Conservation (phyloP, 306 rosid genomes). For the Urtica urens region DNA sequence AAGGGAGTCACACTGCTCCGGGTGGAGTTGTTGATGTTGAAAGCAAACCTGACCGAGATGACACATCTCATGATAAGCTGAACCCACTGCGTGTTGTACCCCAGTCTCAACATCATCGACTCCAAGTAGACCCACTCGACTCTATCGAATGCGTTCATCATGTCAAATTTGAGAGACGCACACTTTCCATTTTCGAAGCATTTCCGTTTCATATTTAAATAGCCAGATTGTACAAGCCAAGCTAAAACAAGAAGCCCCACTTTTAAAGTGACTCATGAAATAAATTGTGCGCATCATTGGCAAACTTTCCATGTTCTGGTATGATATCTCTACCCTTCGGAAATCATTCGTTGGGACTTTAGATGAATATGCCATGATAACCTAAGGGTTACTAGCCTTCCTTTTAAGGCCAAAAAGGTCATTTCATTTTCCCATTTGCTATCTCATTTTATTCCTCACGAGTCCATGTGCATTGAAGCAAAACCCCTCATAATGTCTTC, state of each 20-base stretch:
- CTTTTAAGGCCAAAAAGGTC: constrained; percentile 11
- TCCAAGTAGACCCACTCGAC: too few species aligned
- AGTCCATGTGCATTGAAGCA: constrained; percentile 19
- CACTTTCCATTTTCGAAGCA: too few species aligned
- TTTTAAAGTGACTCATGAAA: constrained; percentile 1
- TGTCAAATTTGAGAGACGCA: too few species aligned
- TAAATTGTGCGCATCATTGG: not conserved
- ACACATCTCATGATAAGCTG: too few species aligned
- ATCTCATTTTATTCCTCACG: constrained; percentile 6
- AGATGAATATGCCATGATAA: constrained; percentile 1
- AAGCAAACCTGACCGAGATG: too few species aligned
- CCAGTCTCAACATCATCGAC: too few species aligned
- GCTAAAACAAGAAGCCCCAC: not conserved
- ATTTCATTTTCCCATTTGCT: constrained; percentile 4
- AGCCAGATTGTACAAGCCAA: not conserved
- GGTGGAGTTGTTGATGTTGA: too few species aligned
- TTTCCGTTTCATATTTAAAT: not conserved
- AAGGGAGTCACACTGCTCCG: too few species aligned
- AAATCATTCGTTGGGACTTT: constrained; percentile 2
- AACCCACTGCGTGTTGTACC: too few species aligned
- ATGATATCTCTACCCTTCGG: not conserved
- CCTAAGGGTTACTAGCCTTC: constrained; percentile 13
- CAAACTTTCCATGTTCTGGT: not conserved
- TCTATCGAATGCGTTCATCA: too few species aligned
- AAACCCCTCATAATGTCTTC: constrained; percentile 8